Percentiles rank a stretch among this genome's conserved stretches.
Conservation (phyloP, 108 stramenopile species). For the Cyclotella choctawhatcheeana region DNA sequence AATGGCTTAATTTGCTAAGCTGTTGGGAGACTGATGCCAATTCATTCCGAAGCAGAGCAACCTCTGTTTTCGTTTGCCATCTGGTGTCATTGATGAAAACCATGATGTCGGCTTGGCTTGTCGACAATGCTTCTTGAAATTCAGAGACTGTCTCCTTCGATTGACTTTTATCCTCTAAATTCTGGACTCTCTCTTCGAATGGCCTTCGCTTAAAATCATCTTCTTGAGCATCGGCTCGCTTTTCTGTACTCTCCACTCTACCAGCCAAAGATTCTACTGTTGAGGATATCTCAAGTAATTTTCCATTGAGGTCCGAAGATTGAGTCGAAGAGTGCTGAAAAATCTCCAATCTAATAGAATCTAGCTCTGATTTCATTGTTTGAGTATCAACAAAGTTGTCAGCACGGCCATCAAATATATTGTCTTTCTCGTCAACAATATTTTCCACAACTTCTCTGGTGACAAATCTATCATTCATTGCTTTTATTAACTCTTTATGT, state of each 20-base stretch:
- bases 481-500: not conserved
- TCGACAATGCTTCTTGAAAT: not conserved
- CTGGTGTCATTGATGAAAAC: not conserved
- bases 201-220: not conserved
- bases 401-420: too few species aligned
- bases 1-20: too few species aligned
- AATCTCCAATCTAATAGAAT: not conserved
- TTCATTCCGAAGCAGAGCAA: not conserved
- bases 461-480: not conserved
- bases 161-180: not conserved
- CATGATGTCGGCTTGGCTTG: not conserved
- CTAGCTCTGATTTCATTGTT: not conserved
- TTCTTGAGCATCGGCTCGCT: not conserved
- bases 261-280: not conserved
- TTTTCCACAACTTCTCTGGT: not conserved
- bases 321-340: not conserved
- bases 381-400: constrained; percentile 5
- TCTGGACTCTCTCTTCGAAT: not conserved
- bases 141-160: not conserved
- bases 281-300: not conserved
- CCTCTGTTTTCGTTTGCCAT: not conserved
- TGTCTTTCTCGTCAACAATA: not conserved
- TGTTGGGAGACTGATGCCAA: too few species aligned
- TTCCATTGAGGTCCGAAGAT: not conserved
- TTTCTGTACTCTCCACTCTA: not conserved